phyloP scores from a whole-genome alignment of 2,329 filamentous ascomycete genomes.

The Xylariaceae sp. region DNA sequence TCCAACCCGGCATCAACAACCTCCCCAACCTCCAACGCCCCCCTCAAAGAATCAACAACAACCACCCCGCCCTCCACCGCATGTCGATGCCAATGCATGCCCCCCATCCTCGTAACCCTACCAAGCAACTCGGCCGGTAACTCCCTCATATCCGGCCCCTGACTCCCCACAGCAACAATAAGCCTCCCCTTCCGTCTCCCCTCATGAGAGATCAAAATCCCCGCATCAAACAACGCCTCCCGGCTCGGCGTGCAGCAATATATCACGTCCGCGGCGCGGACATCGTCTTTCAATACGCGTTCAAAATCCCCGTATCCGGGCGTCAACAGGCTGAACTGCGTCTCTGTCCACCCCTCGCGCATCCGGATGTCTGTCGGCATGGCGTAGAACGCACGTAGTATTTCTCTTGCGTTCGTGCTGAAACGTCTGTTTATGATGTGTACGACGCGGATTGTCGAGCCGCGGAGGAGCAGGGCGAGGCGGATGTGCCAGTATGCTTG shows the following conservation, averaged over 20 bases:
- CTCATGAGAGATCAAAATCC: slow-evolving; percentile 66
- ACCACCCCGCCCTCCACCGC: slow-evolving; percentile 60
- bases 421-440: slow-evolving; percentile 78
- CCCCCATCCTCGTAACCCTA: slow-evolving; percentile 48
- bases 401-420: slow-evolving; percentile 48
- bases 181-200: slow-evolving; percentile 65
- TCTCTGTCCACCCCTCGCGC: slow-evolving; percentile 56
- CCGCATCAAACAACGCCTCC: slow-evolving; percentile 67
- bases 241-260: slow-evolving; percentile 82
- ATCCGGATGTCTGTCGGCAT: slow-evolving; percentile 42
- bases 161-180: slow-evolving; percentile 67
- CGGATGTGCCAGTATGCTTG: slow-evolving; percentile 95
- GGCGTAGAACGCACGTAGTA: slow-evolving; percentile 45
- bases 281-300: slow-evolving; percentile 62
- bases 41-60: slow-evolving; percentile 71
- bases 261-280: slow-evolving; percentile 71
- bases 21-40: slow-evolving; percentile 81
- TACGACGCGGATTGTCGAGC: slow-evolving; percentile 66
- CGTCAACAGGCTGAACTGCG: slow-evolving; percentile 65
- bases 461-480: slow-evolving; percentile 69
- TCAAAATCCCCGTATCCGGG: slow-evolving; percentile 63
- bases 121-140: slow-evolving; percentile 70
- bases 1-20: slow-evolving; percentile 70
- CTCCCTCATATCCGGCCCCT: slow-evolving; percentile 71
- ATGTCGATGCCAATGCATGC: slow-evolving; percentile 61